phyloP scores from a whole-genome alignment of 371 early-diverging fungal genomes.

The Rhizopus microsporus region DNA sequence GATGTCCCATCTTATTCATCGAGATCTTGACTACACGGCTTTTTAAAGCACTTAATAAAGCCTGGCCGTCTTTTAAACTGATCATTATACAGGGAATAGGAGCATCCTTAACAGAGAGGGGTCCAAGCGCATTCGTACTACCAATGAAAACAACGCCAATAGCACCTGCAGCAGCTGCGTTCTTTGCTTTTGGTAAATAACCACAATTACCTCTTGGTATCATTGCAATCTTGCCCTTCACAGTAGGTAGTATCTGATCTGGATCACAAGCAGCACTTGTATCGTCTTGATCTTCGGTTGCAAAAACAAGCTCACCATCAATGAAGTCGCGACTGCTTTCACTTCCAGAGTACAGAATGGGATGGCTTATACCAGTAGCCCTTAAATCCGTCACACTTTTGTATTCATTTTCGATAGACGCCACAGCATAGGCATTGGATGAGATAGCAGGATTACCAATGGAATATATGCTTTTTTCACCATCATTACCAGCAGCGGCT shows the following conservation, averaged over 20 bases:
- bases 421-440: slow-evolving; percentile 50
- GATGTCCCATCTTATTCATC: slow-evolving; percentile 1
- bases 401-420: slow-evolving; percentile 53
- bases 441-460: slow-evolving; percentile 49
- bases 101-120: slow-evolving; percentile 11
- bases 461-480: slow-evolving; percentile 45
- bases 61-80: slow-evolving; percentile 16
- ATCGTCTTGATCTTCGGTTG: not conserved
- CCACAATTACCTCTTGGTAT: slow-evolving; percentile 57
- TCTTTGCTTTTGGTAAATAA: slow-evolving; percentile 51
- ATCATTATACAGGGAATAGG: slow-evolving; percentile 23
- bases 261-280: slow-evolving; percentile 7
- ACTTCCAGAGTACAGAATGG: slow-evolving; percentile 1
- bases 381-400: not conserved
- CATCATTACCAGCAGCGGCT: slow-evolving; percentile 59
- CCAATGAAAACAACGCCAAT: slow-evolving; percentile 38
- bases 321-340: not conserved
- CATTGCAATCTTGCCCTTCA: slow-evolving; percentile 46
- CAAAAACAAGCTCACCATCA: slow-evolving; percentile 5
- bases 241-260: slow-evolving; percentile 15
- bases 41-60: slow-evolving; percentile 13
- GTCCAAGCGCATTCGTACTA: slow-evolving; percentile 4
- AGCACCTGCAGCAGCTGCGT: slow-evolving; percentile 48
- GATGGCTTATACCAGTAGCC: not conserved
- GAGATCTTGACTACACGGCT: not conserved